Base-by-base conservation (phyloP, 805 yeast species). In the Sugiyamaella lignohabitans region DNA sequence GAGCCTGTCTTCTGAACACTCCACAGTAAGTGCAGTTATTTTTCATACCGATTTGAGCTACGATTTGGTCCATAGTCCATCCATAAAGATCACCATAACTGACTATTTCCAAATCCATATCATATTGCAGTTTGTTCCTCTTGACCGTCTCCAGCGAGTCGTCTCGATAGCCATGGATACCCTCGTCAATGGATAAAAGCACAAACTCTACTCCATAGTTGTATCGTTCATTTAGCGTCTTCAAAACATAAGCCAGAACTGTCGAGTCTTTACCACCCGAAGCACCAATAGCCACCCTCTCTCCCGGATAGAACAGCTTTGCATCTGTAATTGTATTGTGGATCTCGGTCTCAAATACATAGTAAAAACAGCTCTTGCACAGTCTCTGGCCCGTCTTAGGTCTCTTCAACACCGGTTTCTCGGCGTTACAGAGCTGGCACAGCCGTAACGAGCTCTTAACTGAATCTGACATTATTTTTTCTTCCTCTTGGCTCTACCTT, bases 41-140 rank as follows among this genome's bases (percentile, higher is more conserved):
- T 62, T 95, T 74, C 32, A 86, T 82, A 4, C 98, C 98, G 1
- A 96, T 93, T 62, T 93, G 86, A 0, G 89, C 80, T 1, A 93
- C 99, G 43, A 93, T 87, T 59, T 87, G 94, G 69, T 93, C 99
- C 99, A 93, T 93, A 10, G 95, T 87, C 99, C 99, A 93, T 59
- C 89, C 82, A 63, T 93, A 93, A 11, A 93, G 70, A 24, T 89
- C 96, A 53, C 79, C 79, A 58, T 93, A 93, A 11, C 95, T 84
- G 3, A 93, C 80, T 47, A 87, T 83, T 58, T 81, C 82, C 45
- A 87, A 66, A 1, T 87, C 88, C 73, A 87, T 73, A n/a, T 74
- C 72, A 60, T 87, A 87, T 64, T 93, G 98, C 22, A 70, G 67
- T 64, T 87, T 87, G 65, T 93, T 93, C 54, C 99, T 76, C 63